These are phyloP conservation scores for Leccinum ochraceum DNA, from an alignment of 768 basidiomycete genomes.

Conservation along the genomic window DNA sequence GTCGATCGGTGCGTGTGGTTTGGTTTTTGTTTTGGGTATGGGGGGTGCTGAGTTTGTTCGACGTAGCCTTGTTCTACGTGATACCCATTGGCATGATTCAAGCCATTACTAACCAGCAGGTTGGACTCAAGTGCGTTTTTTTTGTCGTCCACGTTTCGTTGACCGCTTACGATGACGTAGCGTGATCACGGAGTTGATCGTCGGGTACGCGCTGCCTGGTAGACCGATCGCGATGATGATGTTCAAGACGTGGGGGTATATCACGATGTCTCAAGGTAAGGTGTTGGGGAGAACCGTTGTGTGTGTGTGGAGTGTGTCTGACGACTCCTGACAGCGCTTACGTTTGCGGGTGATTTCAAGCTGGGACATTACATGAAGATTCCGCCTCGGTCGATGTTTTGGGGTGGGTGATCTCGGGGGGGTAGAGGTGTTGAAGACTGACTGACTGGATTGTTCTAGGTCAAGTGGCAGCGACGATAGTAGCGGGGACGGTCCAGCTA, in stretches of 20 bases:
- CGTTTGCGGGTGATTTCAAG: slow-evolving; percentile 73
- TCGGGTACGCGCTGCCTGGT: slow-evolving; percentile 58
- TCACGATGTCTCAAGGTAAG: slow-evolving; percentile 53
- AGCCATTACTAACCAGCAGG: slow-evolving; percentile 78
- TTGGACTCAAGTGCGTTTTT: slow-evolving; percentile 47
- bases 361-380: slow-evolving; percentile 77
- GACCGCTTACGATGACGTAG: slow-evolving; percentile 13
- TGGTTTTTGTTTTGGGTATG: slow-evolving; percentile 8
- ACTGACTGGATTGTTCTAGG: slow-evolving; percentile 5
- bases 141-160: not conserved
- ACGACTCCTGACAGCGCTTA: slow-evolving; percentile 42
- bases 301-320: not conserved
- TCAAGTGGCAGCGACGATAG: slow-evolving; percentile 62
- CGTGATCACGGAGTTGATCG: slow-evolving; percentile 73
- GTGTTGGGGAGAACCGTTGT: not conserved
- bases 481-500: slow-evolving; percentile 71
- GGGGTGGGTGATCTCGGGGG: slow-evolving; percentile 32
- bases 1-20: slow-evolving; percentile 17
- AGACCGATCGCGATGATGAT: slow-evolving; percentile 79
- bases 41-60: not conserved
- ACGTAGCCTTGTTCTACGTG: slow-evolving; percentile 54
- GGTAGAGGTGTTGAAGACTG: not conserved
- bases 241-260: slow-evolving; percentile 74
- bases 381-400: slow-evolving; percentile 67
- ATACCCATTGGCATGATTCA: slow-evolving; percentile 78